phyloP scores from a whole-genome alignment of 2,329 filamentous ascomycete species.

The Aspergillus fijiensis region DNA sequence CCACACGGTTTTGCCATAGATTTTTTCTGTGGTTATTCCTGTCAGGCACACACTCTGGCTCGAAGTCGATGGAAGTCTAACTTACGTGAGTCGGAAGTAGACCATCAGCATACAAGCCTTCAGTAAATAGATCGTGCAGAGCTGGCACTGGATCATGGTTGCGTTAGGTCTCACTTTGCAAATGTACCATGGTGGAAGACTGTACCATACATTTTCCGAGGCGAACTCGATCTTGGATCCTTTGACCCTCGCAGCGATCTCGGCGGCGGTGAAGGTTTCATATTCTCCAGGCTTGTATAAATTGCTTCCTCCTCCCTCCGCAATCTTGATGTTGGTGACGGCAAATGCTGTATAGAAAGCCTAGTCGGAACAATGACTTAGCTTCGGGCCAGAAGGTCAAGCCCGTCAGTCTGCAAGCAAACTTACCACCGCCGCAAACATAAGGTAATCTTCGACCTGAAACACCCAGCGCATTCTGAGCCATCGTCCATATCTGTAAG shows the following conservation, averaged over 20 bases:
- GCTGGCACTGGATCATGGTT: not conserved
- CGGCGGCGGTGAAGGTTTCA: not conserved
- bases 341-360: slow-evolving; percentile 5
- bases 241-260: not conserved
- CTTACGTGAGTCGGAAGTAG: slow-evolving; percentile 4
- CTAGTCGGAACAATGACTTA: not conserved
- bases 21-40: not conserved
- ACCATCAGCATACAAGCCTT: slow-evolving; percentile 9
- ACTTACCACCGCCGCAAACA: slow-evolving; percentile 4
- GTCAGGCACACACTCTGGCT: not conserved
- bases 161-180: not conserved
- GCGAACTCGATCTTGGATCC: slow-evolving; percentile 9
- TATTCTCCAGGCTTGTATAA: not conserved
- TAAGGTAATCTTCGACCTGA: slow-evolving; percentile 6
- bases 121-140: slow-evolving; percentile 6
- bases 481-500: not conserved
- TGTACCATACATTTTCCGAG: slow-evolving; percentile 1
- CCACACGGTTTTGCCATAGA: slow-evolving; percentile 5
- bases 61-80: not conserved
- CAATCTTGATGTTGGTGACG: slow-evolving; percentile 1
- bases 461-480: not conserved
- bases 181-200: not conserved
- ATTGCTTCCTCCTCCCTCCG: slow-evolving; percentile 5
- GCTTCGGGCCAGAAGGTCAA: not conserved
- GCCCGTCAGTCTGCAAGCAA: not conserved